Evolutionary conservation across 1,139 yeast species (phyloP), one percentile per base, ranked within the genome.

Genomic region (Maudiozyma humilis): DNA sequence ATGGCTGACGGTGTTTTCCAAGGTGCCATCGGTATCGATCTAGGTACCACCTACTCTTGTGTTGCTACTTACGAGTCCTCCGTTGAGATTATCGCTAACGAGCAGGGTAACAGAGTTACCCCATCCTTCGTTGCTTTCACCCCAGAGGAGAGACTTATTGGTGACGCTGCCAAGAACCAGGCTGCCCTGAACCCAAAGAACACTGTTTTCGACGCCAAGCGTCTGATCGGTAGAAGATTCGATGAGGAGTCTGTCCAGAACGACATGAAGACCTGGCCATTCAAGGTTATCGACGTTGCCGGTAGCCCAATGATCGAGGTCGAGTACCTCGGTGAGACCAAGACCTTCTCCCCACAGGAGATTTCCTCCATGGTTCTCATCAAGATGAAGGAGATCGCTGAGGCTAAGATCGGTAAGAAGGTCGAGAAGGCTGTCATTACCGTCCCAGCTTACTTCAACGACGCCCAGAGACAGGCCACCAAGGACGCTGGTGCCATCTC

Each of bases 1-100:
- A 70, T 82, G 89, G 85, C 89, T 82, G 96, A 89, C 82, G 96
- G 96, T 84, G 94, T 89, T 78, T 89, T 85, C 85, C 94, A 89
- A 82, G 95, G 95, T 82, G 97, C 97, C 76, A 88, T 89, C 77
- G 97, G 98, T 81, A 89, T 89, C 87, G 82, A 76, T 68, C 76
- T 87, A 67, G 95, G 95, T 60, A 79, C 85, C 45, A 86, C 95
- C 45, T 86, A 86, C 72, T 86, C 95, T 7, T 86, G 95, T 77
- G 95, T 86, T 45, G 95, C 94, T 66, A 93, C 87, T 74, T 86
- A 77, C 76, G 93, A 77, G 75, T 83, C 79, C 76, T 88, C 83
- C 70, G 89, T 71, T 50, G 95, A 86, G 69, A 87, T 86, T 59
- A 72, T 87, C 60, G 95, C 96, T 59, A 87, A 42, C 41, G 44